These are phyloP conservation scores for Hymenoscyphus infarciens DNA, from an alignment of 2,329 filamentous ascomycete genomes.

Conservation along the genomic window DNA sequence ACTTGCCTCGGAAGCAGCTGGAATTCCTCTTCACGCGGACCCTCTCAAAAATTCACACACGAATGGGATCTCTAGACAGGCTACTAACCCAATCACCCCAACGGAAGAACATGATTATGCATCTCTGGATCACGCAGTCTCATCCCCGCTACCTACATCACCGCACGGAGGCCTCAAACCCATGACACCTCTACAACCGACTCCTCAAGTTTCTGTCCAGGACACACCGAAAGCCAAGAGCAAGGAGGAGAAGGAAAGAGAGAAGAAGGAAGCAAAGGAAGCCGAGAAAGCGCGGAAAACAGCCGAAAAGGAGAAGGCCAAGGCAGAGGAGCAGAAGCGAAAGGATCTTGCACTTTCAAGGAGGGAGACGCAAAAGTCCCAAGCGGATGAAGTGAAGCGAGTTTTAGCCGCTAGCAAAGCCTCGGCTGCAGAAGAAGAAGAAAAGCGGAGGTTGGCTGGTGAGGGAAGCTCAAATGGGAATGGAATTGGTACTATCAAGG, in stretches of 20 bases:
- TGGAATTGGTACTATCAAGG: constrained; percentile 19
- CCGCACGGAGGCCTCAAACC: constrained; percentile 23
- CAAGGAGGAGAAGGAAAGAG: constrained; percentile 61
- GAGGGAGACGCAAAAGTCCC: constrained; percentile 42
- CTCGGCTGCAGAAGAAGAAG: constrained; percentile 53
- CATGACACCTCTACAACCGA: constrained; percentile 34
- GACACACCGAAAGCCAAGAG: constrained; percentile 36
- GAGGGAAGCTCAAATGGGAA: constrained; percentile 14
- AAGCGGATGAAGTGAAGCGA: constrained; percentile 56
- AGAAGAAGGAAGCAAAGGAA: constrained; percentile 65
- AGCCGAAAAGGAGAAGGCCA: constrained; percentile 36
- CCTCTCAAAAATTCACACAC: constrained; percentile 40
- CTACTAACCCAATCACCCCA: constrained; percentile 47
- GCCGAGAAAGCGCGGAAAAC: constrained; percentile 42
- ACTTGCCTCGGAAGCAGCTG: constrained; percentile 55
- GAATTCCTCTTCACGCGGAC: constrained; percentile 42
- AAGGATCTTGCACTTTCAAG: constrained; percentile 32
- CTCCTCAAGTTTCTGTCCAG: constrained; percentile 30
- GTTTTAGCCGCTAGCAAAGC: constrained; percentile 53
- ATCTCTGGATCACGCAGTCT: constrained; percentile 62
- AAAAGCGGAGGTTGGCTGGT: constrained; percentile 54
- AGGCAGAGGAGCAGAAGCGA: constrained; percentile 45
- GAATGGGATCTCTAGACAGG: constrained; percentile 49
- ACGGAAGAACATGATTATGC: constrained; percentile 51
- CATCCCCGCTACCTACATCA: constrained; percentile 48